phyloP scores from a whole-genome alignment of 2,329 filamentous ascomycete species.

The Cladobotryum protrusum region DNA sequence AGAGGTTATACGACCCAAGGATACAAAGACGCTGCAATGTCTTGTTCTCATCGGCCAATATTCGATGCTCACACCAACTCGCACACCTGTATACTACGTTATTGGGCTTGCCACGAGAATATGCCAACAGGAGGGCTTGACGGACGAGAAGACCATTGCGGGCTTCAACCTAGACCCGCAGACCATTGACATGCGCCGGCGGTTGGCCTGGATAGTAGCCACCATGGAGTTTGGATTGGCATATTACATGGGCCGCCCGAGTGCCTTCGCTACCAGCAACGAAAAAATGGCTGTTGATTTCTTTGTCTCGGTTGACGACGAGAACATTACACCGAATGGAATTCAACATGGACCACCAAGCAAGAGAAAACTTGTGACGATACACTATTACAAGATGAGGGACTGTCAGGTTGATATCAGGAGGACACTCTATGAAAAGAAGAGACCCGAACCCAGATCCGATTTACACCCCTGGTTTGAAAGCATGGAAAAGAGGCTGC shows the following conservation, averaged over 20 bases:
- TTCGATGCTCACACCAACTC: conserved; percentile 83
- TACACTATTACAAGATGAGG: conserved; percentile 92
- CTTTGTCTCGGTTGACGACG: conserved; percentile 76
- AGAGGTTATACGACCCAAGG: conserved; percentile 77
- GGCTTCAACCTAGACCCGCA: conserved; percentile 60
- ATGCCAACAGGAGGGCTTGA: conserved; percentile 80
- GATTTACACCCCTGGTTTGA: conserved; percentile 84
- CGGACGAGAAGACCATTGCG: conserved; percentile 81
- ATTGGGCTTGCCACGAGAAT: conserved; percentile 82
- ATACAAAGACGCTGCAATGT: conserved; percentile 85
- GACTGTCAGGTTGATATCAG: conserved; percentile 82
- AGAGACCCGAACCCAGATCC: conserved; percentile 66
- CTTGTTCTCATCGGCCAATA: conserved; percentile 84
- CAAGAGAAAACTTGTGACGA: conserved; percentile 78
- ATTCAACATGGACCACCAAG: conserved; percentile 66
- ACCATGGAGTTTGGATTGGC: conserved; percentile 86
- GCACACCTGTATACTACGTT: conserved; percentile 89
- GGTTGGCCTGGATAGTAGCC: conserved; percentile 80
- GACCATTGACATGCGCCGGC: conserved; percentile 81
- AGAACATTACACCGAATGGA: conserved; percentile 71
- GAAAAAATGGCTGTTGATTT: conserved; percentile 83
- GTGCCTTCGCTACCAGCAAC: conserved; percentile 72
- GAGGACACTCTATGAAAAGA: conserved; percentile 78
- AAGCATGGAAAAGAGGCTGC: conserved; percentile 70
- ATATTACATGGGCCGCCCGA: conserved; percentile 81